Conservation (phyloP, 139 green algal genomes). For the Zygnema cylindricum region DNA sequence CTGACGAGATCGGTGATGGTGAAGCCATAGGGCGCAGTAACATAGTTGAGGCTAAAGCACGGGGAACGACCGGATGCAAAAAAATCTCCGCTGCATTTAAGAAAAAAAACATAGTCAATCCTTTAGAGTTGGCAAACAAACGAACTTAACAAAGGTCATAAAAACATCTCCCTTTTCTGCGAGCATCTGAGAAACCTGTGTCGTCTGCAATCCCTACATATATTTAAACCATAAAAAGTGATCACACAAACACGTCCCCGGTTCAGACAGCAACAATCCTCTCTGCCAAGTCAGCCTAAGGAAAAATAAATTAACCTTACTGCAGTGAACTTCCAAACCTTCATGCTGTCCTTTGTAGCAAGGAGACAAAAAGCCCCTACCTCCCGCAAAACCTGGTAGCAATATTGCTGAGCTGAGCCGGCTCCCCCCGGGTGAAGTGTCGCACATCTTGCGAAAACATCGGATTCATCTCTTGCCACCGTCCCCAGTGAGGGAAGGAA, state of each 20-base stretch:
- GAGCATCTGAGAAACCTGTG: too few relatives aligned
- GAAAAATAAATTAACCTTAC: background rate
- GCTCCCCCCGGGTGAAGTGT: slow-evolving; percentile 72
- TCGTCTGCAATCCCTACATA: too few relatives aligned
- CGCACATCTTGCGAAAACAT: slow-evolving; percentile 88
- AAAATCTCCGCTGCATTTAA: slow-evolving; percentile 52
- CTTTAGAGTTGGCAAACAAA: too few relatives aligned
- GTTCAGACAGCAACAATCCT: background rate
- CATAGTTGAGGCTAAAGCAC: slow-evolving; percentile 88
- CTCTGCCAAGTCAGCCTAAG: background rate
- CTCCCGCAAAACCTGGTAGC: slow-evolving; percentile 60
- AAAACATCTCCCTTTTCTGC: too few relatives aligned
- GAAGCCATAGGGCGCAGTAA: slow-evolving; percentile 95
- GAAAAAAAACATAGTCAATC: background rate
- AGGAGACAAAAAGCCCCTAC: background rate
- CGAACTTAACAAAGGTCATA: too few relatives aligned
- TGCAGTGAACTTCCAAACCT: background rate
- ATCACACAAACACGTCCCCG: too few relatives aligned
- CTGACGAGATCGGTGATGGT: slow-evolving; percentile 86
- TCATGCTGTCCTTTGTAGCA: background rate
- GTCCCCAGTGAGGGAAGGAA: slow-evolving; percentile 76
- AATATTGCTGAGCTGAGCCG: slow-evolving; percentile 53
- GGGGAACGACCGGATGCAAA: slow-evolving; percentile 71
- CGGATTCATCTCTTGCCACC: slow-evolving; percentile 97
- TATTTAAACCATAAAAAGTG: too few relatives aligned